Percentiles rank a stretch among this genome's conserved stretches.
phyloP scores from a whole-genome alignment of 495 filamentous ascomycete species.

The Penicillium angulare region DNA sequence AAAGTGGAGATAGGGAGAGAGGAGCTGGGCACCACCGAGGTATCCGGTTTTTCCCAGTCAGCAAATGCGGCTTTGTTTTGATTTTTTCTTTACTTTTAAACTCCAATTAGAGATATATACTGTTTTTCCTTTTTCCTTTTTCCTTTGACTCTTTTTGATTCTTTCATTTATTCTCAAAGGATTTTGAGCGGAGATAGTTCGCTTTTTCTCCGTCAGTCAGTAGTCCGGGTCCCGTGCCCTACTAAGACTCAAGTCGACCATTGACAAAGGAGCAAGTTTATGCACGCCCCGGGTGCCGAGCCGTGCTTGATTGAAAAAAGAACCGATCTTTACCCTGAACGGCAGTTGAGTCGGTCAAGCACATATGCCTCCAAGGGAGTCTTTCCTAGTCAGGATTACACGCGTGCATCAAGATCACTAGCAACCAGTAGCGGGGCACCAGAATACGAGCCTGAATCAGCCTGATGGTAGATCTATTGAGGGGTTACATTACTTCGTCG shows the following conservation, averaged over 20 bases:
- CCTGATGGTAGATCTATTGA: slow-evolving; percentile 4
- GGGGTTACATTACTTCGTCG: slow-evolving; percentile 1
- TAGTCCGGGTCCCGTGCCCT: background rate
- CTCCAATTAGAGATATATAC: no score
- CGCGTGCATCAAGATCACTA: no score
- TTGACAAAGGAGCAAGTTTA: background rate
- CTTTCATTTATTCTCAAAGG: no score
- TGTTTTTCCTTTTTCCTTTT: no score
- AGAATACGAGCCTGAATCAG: background rate
- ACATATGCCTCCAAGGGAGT: background rate
- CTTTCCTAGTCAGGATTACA: background rate
- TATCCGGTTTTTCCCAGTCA: no score
- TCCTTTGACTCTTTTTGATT: no score
- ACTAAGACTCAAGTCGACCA: background rate
- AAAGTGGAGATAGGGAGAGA: no score
- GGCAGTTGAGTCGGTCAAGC: background rate
- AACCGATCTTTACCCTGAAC: background rate
- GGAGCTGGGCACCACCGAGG: no score
- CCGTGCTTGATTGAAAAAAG: background rate
- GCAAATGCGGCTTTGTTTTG: no score
- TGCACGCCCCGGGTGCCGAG: background rate
- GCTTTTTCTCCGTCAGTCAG: no score
- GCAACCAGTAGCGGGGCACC: background rate
- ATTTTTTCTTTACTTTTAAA: no score
- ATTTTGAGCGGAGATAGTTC: no score